Evolutionary conservation across 139 green algal species (phyloP), one percentile per base, ranked within the genome.

Genomic region (Chlorokybus atmophyticus): DNA sequence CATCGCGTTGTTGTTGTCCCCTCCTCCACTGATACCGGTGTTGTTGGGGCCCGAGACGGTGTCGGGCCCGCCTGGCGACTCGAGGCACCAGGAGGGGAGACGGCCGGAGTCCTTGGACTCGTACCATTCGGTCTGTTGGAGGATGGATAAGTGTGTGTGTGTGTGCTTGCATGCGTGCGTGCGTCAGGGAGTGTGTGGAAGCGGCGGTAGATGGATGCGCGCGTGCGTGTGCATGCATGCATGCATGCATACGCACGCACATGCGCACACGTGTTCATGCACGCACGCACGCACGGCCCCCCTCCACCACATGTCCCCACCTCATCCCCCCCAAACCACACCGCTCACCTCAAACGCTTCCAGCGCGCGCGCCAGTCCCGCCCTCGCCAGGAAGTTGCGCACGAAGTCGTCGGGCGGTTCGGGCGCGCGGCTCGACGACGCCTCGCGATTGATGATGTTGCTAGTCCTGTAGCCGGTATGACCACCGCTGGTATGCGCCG

Each of bases 91-190:
- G 38, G 14, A 44, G 38, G 38, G 38, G 17, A 44, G 38, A 23
- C 17, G 38, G 14, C 40, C 40, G 23, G 21, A 19, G 40, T 25
- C 23, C n/a, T 48, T n/a, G 40, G 1, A n/a, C 40, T 25, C 23
- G n/a, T 48, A n/a, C 40, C 44, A 21, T 3, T 24, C 29, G 44
- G 10, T 21, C 8, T 41, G 17, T 58, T 29, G n/a, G 29, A 29
- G 7, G 26, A 17, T 58, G 29, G 3, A 42, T 58, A 17, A 47
- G 7, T 58, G 51, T 58, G 29, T 58, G 51, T 44, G 51, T 40
- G 27, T 58, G 51, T 41, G 28, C 40, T 28, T 39, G 26, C 25
- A 40, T 57, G 2, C 40, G 50, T 55, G 17, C 49, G 8, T 35
- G 4, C 24, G 23, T n/a, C n/a, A n/a, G n/a, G n/a, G n/a, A n/a